Conservation (phyloP, 805 yeast species). For the Isabelozyma pseudorhagii region DNA sequence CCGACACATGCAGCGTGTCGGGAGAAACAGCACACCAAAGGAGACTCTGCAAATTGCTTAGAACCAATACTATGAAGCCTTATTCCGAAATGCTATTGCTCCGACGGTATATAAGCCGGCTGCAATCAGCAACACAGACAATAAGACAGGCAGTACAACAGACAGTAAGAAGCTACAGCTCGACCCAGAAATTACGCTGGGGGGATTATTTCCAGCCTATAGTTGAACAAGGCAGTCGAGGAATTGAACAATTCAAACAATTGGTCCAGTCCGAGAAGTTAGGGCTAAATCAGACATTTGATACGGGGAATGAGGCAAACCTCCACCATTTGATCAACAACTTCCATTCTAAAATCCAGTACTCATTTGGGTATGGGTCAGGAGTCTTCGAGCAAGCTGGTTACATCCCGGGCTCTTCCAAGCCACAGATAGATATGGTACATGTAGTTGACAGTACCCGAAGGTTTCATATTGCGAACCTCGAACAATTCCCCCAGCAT, state of each 20-base stretch:
- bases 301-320: conserved; percentile 37
- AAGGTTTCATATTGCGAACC: conserved; percentile 75
- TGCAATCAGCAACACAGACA: not conserved
- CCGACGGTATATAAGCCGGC: no score
- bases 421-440: conserved; percentile 82
- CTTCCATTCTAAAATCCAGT: conserved; percentile 70
- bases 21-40: no score
- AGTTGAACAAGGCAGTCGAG: conserved; percentile 20
- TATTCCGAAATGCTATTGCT: no score
- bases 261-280: conserved; percentile 46
- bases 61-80: no score
- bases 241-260: conserved; percentile 12
- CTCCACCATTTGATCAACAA: conserved; percentile 49
- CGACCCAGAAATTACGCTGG: not conserved
- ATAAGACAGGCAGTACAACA: not conserved
- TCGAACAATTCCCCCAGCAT: conserved; percentile 65
- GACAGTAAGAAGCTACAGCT: not conserved
- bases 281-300: conserved; percentile 56
- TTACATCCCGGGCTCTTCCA: conserved; percentile 21
- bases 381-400: conserved; percentile 78
- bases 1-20: not conserved
- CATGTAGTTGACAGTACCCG: conserved; percentile 73
- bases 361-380: conserved; percentile 92
- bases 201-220: conserved; percentile 7
- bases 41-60: no score